Base-by-base conservation (phyloP, 1,139 yeast species). In the Martiniozyma asiatica region DNA sequence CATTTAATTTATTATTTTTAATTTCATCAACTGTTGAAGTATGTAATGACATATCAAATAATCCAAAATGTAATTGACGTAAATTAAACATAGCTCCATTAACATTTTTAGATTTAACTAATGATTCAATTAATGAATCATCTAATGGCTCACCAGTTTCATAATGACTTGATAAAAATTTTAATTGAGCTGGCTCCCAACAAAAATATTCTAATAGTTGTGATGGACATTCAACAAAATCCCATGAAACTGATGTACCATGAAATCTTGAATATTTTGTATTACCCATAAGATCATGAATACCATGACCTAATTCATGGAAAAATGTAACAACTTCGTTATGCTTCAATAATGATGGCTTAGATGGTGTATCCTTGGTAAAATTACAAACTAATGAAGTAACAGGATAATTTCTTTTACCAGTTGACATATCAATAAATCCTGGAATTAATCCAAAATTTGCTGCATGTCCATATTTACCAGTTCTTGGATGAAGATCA, bases 241-340 rank as follows among this genome's bases (percentile, higher is more conserved):
- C 94, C 64, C 89, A 65, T 27, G 79, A 74, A 16, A 78, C 87
- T 26, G 68, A 60, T 17, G 85, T 75, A 14, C 93, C 93, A 46
- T 75, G 79, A 56, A 80, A 80, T 38, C 75, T 62, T 2, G 78
- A 63, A 43, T 68, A 73, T 36, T 59, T 61, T 27, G 87, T 76
- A 36, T 65, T 61, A 7, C 87, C 79, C 35, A 81, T 65, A 25
- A 81, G 59, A 40, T 73, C 80, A 54, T 82, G 94, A 35, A 82
- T 76, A 34, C 93, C 94, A 49, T 82, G 94, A 18, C 94, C 94
- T 43, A 81, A 63, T 55, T 82, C 94, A 48, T 82, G 94, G 74
- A 82, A 82, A 44, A 82, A 76, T 0, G 94, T 82, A 17, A 74
- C 73, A 5, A 82, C 84, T 51, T 82, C 94, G 39, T 62, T 63